Evolutionary conservation across 2,329 filamentous ascomycete species (phyloP).

Genomic region (Neocatenulostroma microsporum): DNA sequence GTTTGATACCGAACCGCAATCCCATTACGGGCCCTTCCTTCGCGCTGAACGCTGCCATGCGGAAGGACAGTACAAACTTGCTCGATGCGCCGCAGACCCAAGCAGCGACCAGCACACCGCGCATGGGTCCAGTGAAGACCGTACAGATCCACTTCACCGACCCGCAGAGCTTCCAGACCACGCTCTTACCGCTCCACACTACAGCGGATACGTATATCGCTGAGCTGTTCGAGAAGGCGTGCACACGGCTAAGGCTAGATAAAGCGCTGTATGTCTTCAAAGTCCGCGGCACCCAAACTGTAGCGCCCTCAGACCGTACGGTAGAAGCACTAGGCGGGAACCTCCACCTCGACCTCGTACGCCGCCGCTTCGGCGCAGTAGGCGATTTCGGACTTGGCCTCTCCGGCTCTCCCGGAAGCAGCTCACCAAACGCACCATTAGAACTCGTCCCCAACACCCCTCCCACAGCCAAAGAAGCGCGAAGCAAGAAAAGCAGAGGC

Average conservation of each 20-base stretch:
- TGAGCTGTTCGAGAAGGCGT: constrained; percentile 71
- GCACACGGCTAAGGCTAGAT: constrained; percentile 68
- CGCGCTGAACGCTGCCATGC: constrained; percentile 31
- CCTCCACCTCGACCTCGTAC: constrained; percentile 65
- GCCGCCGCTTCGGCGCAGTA: constrained; percentile 62
- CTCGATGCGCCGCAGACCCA: constrained; percentile 38
- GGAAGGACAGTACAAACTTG: constrained; percentile 38
- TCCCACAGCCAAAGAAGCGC: constrained; percentile 27
- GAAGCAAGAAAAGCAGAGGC: constrained; percentile 21
- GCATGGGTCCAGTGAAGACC: constrained; percentile 36
- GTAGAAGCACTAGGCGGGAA: constrained; percentile 71
- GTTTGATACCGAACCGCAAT: constrained; percentile 38
- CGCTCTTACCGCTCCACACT: constrained; percentile 64
- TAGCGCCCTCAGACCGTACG: constrained; percentile 68
- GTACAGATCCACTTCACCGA: constrained; percentile 67
- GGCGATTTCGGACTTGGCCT: constrained; percentile 61
- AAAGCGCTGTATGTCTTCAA: constrained; percentile 74
- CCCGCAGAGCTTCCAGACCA: constrained; percentile 55
- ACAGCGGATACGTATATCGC: constrained; percentile 78
- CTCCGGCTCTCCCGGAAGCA: constrained; percentile 59
- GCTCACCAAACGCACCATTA: constrained; percentile 60
- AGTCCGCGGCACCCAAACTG: constrained; percentile 63
- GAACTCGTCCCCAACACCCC: constrained; percentile 41
- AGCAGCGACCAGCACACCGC: constrained; percentile 41
- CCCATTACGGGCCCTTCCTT: constrained; percentile 46